These are phyloP conservation scores for Pichia inconspicua DNA, from an alignment of 1,139 yeast genomes.

Conservation along the genomic window DNA sequence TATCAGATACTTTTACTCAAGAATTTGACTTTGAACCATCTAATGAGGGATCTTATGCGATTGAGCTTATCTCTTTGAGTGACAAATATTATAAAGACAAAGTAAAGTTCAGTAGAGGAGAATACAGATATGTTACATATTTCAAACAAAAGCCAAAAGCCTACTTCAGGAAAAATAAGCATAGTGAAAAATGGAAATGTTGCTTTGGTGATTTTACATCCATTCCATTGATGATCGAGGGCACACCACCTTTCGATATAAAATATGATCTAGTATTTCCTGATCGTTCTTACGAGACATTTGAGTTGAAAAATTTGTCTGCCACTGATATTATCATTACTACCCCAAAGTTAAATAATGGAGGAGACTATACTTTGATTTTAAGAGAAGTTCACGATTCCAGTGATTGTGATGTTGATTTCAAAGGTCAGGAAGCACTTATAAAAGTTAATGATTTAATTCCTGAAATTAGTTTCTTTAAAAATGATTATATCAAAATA, in stretches of 20 bases:
- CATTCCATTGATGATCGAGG: conserved; percentile 55
- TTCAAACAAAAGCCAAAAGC: conserved; percentile 44
- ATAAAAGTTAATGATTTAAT: conserved; percentile 60
- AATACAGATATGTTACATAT: conserved; percentile 43
- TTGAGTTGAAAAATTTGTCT: conserved; percentile 36
- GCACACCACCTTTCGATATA: conserved; percentile 71
- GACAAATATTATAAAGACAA: conserved; percentile 45
- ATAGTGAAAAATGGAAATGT: conserved; percentile 22
- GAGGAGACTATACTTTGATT: conserved; percentile 63
- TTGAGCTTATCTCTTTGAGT: conserved; percentile 52
- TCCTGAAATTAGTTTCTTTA: conserved; percentile 35
- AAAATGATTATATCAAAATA: conserved; percentile 32
- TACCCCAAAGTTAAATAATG: conserved; percentile 49
- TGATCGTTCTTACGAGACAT: conserved; percentile 37
- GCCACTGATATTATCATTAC: conserved; percentile 35
- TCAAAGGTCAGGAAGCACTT: conserved; percentile 49
- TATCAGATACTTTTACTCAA: conserved; percentile 24
- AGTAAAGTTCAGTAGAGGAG: conserved; percentile 30
- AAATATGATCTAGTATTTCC: conserved; percentile 58
- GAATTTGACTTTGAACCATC: conserved; percentile 68
- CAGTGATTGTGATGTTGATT: conserved; percentile 66
- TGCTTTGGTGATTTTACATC: conserved; percentile 37
- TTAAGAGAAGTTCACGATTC: conserved; percentile 63
- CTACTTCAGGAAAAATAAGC: conserved; percentile 24
- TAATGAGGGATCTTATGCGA: conserved; percentile 71